Conservation (phyloP, 78 protist genomes). For the Speleostelium caveatum region DNA sequence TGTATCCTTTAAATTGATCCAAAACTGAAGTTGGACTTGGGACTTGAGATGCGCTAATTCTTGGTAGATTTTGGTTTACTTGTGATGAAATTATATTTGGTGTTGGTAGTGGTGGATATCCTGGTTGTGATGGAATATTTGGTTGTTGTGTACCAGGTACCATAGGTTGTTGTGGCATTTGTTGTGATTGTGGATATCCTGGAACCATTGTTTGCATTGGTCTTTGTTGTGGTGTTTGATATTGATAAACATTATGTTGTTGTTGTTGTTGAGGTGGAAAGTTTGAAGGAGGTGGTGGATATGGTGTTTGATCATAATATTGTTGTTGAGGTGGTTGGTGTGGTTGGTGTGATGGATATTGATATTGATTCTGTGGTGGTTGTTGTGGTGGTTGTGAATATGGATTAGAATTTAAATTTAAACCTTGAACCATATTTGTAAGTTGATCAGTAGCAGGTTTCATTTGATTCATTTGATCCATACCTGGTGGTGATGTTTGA, state of each 20-base stretch:
- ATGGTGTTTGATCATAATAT: neutral
- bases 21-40: conserved; percentile 55
- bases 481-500: neutral
- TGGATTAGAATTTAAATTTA: neutral
- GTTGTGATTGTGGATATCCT: conserved; percentile 17
- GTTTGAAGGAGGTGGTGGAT: neutral
- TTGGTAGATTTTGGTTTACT: neutral
- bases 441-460: no score
- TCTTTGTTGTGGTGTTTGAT: neutral
- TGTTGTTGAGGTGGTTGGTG: conserved; percentile 18
- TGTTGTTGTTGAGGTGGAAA: neutral
- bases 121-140: neutral
- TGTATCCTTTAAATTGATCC: conserved; percentile 29
- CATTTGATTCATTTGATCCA: no score
- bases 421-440: no score
- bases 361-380: neutral
- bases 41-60: conserved; percentile 43
- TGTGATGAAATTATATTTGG: neutral
- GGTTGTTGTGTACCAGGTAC: conserved; percentile 4
- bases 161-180: conserved; percentile 9
- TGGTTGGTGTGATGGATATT: neutral
- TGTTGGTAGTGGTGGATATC: neutral
- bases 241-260: neutral
- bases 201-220: neutral
- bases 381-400: neutral